Percentiles rank a stretch among this genome's conserved stretches.
phyloP scores from a whole-genome alignment of 75 land plant species.

The Picea sitchensis region DNA sequence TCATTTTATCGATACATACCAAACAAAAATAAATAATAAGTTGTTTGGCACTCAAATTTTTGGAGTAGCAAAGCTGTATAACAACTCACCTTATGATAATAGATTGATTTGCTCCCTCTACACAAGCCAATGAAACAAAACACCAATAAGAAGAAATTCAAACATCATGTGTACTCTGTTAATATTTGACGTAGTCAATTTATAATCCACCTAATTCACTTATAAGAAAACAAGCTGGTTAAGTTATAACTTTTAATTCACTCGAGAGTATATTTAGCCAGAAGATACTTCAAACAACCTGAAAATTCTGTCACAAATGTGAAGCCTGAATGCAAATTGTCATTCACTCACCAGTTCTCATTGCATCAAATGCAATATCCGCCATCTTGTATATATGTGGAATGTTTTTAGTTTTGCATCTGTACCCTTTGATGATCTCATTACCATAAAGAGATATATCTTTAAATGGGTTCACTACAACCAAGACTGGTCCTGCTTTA shows the following conservation, averaged over 20 bases:
- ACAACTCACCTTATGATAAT: conserved; percentile 78
- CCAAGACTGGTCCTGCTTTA: conserved; percentile 97
- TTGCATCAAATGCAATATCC: conserved; percentile 85
- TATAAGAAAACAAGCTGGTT: not conserved
- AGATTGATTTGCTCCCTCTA: conserved; percentile 92
- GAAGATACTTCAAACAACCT: not conserved
- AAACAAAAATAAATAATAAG: not conserved
- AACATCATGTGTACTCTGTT: not conserved
- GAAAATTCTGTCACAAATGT: not conserved
- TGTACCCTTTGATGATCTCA: conserved; percentile 67
- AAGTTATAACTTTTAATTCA: not conserved
- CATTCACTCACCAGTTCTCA: conserved; percentile 72
- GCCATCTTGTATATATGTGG: conserved; percentile 95
- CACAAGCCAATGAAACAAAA: conserved; percentile 9
- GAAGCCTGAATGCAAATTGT: not conserved
- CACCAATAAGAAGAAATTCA: not conserved
- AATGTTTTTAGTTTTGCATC: conserved; percentile 40
- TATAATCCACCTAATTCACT: not conserved
- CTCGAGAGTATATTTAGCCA: not conserved
- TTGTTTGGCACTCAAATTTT: not conserved
- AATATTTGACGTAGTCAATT: not conserved
- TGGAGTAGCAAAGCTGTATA: not conserved
- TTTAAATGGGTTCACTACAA: conserved; percentile 96
- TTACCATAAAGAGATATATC: conserved; percentile 68
- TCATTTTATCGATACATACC: not conserved